Evolutionary conservation across 2,329 filamentous ascomycete genomes (phyloP), one percentile per base, ranked within the genome.

Genomic region (Colletotrichum viniferum): DNA sequence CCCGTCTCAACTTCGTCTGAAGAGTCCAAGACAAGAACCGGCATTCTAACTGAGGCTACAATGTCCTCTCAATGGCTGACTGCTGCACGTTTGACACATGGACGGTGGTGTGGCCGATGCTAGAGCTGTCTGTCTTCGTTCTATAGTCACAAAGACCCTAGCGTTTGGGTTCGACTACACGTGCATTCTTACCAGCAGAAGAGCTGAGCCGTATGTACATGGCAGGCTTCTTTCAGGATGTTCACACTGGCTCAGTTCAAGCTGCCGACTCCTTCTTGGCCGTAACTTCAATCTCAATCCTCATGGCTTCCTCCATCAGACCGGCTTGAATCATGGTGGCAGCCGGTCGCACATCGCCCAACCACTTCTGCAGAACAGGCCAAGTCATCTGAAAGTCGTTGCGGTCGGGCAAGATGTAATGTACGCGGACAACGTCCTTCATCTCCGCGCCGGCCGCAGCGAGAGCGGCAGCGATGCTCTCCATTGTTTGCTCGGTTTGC

Each of bases 291-390:
- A 87, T 86, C 78, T 87, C 85, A 78, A 87, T 82, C 81, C 82
- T 84, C 85, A 88, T 87, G 21, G 64, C 82, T 43, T 89, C 88
- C 78, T 89, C 86, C 86, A 90, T 87, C 72, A 90, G 77, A 12
- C 81, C 85, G 0, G 87, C 85, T 79, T 89, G 86, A 1, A 90
- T 79, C 89, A 90, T 90, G 2, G 88, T 90, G 24, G 89, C 89
- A 28, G 89, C 88, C 1, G 89, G 89, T 36, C 85, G 81, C n/a
- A 88, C 85, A 4, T 85, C 80, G 8, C 87, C 88, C 64, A 90
- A 83, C 86, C 87, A 90, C 77, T 84, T 86, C 76, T 83, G 83
- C 77, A 90, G 79, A 4, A 90, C 86, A 2, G 87, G 85, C 88
- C 88, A 90, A 18, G 86, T 88, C 78, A 81, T 81, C 13, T 84